Evolutionary conservation across 176 grass and related monocot species (phyloP).

Genomic region (Paspalum notatum): DNA sequence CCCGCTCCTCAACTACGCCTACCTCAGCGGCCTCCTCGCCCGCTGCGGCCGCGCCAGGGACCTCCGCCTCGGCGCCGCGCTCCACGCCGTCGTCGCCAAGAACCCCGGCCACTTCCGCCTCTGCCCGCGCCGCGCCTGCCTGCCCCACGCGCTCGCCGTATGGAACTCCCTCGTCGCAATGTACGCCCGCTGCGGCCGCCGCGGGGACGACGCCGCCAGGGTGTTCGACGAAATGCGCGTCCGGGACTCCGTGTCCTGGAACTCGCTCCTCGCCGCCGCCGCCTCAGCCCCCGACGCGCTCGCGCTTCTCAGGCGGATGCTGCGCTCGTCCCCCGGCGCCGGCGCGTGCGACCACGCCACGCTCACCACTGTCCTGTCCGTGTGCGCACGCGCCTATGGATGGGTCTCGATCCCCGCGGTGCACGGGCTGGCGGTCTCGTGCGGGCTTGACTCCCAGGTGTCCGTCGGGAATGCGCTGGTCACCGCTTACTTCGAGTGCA

Average conservation of each 20-base stretch:
- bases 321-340: neutral
- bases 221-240: constrained; percentile 80
- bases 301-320: constrained; percentile 61
- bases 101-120: constrained; percentile 43
- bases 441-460: constrained; percentile 48
- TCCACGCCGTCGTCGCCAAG: constrained; percentile 71
- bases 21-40: constrained; percentile 66
- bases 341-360: constrained; percentile 58
- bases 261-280: constrained; percentile 65
- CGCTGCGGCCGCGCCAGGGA: constrained; percentile 61
- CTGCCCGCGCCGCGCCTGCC: neutral
- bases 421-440: constrained; percentile 48
- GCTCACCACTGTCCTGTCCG: constrained; percentile 67
- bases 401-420: constrained; percentile 41
- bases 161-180: constrained; percentile 81
- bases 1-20: constrained; percentile 47
- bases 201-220: constrained; percentile 48
- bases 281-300: constrained; percentile 39
- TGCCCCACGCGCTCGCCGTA: constrained; percentile 43
- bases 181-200: constrained; percentile 63
- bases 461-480: constrained; percentile 69
- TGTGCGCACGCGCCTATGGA: constrained; percentile 35
- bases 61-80: constrained; percentile 58
- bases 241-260: constrained; percentile 85
- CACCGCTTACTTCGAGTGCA: constrained; percentile 64